Evolutionary conservation across 352 stramenopile species (phyloP).

Genomic region (Globisporangium nunn): DNA sequence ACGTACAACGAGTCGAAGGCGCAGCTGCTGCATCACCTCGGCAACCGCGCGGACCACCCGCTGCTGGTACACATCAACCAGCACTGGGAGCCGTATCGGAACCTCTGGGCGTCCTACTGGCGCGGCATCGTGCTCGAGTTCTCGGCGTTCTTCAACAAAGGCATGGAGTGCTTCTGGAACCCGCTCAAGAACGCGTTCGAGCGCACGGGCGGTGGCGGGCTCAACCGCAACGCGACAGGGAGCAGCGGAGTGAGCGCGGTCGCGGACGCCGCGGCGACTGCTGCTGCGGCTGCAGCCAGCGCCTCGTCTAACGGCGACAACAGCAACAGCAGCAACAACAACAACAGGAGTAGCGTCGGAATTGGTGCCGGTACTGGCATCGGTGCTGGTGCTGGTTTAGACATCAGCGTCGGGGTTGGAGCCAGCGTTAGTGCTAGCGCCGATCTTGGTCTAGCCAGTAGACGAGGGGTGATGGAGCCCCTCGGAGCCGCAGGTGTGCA

Average conservation of each 20-base stretch:
- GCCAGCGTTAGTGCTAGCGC: background rate
- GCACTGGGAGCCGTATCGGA: constrained; percentile 53
- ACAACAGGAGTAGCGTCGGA: background rate
- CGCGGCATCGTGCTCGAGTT: constrained; percentile 56
- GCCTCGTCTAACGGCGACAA: background rate
- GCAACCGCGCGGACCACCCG: constrained; percentile 26
- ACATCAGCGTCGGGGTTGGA: background rate
- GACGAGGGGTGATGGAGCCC: background rate
- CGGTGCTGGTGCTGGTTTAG: background rate
- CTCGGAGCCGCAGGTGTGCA: background rate
- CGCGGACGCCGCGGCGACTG: constrained; percentile 5
- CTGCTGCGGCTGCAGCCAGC: background rate
- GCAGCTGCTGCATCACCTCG: constrained; percentile 32
- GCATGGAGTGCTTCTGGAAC: constrained; percentile 57
- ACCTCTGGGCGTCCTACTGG: constrained; percentile 57
- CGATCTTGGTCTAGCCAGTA: background rate
- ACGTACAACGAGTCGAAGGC: constrained; percentile 47
- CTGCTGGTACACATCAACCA: constrained; percentile 40
- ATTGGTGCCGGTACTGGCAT: background rate
- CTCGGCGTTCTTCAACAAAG: constrained; percentile 54
- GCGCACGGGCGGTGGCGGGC: constrained; percentile 14
- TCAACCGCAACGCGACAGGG: constrained; percentile 12
- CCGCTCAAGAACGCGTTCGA: constrained; percentile 53
- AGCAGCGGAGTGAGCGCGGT: constrained; percentile 2
- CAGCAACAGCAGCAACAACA: background rate